Evolutionary conservation across 208 protist genomes (phyloP), one percentile per base, ranked within the genome.

Genomic region (Giardia muris): DNA sequence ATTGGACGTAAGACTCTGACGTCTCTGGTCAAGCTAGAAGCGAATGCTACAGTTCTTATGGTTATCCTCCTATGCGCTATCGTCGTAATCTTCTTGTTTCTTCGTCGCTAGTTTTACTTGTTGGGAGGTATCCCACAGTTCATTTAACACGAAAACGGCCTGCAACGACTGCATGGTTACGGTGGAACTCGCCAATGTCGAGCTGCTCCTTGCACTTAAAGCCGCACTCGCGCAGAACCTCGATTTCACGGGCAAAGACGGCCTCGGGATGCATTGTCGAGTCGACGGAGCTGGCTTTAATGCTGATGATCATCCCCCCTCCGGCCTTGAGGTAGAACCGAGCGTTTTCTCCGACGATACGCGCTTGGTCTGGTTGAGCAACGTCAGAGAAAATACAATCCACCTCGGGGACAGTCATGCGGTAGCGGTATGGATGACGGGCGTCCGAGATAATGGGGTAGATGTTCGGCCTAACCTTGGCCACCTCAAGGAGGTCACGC

Each of bases 361-460:
- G 46, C 42, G 94, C 92, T 94, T 99, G 98, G 95, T 99, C 98
- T 19, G 98, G 98, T 96, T 99, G 98, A 0, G 99, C 98, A 46
- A 99, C 98, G 96, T 99, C 99, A 94, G 98, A 98, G 95, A 99
- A 99, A 93, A 99, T 96, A 92, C 95, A 96, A 94, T 99, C 99
- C 2, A 99, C 98, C 98, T 99, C 99, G 67, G 97, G 96, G 2
- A 99, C 96, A 57, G 99, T 96, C 94, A 95, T 95, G 87, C 96
- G 92, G 96, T 99, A 99, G 94, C 99, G 99, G 94, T 98, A 96
- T 67, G 99, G 99, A 94, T 99, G 98, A 87, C 99, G 96, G 47
- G 99, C 99, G 96, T 99, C 99, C 95, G 99, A 98, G 92, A 99
- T 97, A 93, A 99, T 99, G n/a, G 99, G 99, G 92, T 99, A 98